Percentiles rank a stretch among this genome's conserved stretches.
phyloP scores from a whole-genome alignment of 257 asterid species.

The Pogostemon cablin region DNA sequence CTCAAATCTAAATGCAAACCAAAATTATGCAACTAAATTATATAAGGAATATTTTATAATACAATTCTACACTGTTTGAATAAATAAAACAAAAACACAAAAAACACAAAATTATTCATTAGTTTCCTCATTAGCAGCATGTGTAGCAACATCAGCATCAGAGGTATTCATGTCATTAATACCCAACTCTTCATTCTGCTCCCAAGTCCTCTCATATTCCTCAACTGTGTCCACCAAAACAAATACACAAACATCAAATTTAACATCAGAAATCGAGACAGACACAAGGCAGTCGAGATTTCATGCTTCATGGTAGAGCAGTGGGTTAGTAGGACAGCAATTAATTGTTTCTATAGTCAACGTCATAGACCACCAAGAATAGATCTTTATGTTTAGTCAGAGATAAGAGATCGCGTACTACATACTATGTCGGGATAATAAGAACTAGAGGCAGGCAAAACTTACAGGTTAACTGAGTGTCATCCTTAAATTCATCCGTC shows the following conservation, averaged over 20 bases:
- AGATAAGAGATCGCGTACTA: background rate
- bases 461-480: conserved; percentile 75
- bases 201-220: conserved; percentile 93
- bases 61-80: background rate
- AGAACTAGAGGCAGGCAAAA: background rate
- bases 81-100: conserved; percentile 5
- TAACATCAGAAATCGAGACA: background rate
- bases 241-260: background rate
- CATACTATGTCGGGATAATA: background rate
- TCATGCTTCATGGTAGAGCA: background rate
- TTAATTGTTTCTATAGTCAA: background rate
- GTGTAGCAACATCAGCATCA: conserved; percentile 68
- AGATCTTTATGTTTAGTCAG: background rate
- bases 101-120: conserved; percentile 19
- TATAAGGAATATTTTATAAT: background rate
- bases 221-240: conserved; percentile 47
- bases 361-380: background rate
- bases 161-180: conserved; percentile 95
- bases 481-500: conserved; percentile 73
- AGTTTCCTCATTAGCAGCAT: conserved; percentile 22
- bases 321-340: background rate
- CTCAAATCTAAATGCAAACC: no score
- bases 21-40: no score
- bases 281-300: background rate
- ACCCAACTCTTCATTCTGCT: conserved; percentile 96